A percentile compares a stretch with the other conserved stretches of the same genome.
Conservation (phyloP, 2,329 filamentous ascomycete genomes). For the Ophiocordyceps camponoti-saundersi region DNA sequence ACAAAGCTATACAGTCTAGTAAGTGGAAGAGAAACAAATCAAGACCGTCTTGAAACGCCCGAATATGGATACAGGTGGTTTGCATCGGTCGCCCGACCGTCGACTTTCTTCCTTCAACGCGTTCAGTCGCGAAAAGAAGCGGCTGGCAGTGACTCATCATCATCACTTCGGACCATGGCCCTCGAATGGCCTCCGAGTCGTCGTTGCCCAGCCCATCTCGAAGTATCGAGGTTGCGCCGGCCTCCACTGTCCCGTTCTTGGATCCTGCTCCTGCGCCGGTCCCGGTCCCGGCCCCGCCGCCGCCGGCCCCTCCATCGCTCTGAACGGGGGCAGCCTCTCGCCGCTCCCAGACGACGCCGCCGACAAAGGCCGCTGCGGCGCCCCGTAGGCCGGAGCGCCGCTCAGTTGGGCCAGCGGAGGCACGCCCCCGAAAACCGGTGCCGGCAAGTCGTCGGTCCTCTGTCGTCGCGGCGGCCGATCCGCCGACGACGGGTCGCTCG, state of each 20-base stretch:
- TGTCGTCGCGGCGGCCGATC: constrained; percentile 29
- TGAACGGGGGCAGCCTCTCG: constrained; percentile 30
- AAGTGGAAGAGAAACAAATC: no score
- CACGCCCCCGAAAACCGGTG: constrained; percentile 21
- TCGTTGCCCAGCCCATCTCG: constrained; percentile 20
- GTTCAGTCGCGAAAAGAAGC: no score
- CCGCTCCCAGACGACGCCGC: constrained; percentile 18
- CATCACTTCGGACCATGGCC: no score
- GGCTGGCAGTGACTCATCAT: no score
- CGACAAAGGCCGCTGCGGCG: constrained; percentile 19
- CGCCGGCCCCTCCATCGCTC: constrained; percentile 22
- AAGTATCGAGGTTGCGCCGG: constrained; percentile 12
- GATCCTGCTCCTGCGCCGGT: constrained; percentile 16
- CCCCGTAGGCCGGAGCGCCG: constrained; percentile 17
- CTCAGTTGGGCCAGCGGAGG: constrained; percentile 23
- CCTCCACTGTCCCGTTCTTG: constrained; percentile 18
- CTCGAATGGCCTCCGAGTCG: not conserved
- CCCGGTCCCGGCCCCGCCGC: constrained; percentile 8
- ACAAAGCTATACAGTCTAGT: no score
- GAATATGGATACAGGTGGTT: no score
- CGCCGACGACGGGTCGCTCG: constrained; percentile 23
- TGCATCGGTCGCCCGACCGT: no score
- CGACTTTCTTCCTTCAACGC: no score
- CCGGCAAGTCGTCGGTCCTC: constrained; percentile 26
- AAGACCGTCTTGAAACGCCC: no score